Evolutionary conservation across 257 asterid genomes (phyloP).

Genomic region (Solanum chiquidenum): DNA sequence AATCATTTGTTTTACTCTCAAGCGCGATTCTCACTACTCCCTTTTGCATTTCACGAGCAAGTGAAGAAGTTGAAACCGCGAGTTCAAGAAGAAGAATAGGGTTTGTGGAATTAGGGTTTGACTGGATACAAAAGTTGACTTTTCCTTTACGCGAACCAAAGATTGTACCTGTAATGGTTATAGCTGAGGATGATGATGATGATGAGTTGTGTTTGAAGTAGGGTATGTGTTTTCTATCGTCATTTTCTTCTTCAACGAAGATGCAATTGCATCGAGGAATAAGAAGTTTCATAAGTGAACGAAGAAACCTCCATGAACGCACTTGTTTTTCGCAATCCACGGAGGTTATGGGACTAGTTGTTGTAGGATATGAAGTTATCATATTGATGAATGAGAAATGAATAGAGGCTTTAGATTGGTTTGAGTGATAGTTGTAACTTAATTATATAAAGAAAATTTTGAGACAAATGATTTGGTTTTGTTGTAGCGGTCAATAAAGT

Average conservation of each 20-base stretch:
- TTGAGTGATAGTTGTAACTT: not conserved
- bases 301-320: constrained; percentile 58
- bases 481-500: not conserved
- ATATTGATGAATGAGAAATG: not conserved
- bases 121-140: constrained; percentile 47
- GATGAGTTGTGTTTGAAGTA: not conserved
- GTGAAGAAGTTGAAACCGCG: constrained; percentile 38
- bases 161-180: constrained; percentile 30
- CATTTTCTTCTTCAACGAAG: constrained; percentile 19
- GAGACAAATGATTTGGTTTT: not conserved
- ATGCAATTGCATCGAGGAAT: constrained; percentile 47
- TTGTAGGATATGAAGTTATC: constrained; percentile 11
- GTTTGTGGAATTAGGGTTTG: constrained; percentile 26
- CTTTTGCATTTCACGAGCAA: constrained; percentile 51
- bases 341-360: constrained; percentile 14
- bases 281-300: constrained; percentile 33
- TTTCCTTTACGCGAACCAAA: constrained; percentile 41
- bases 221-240: constrained; percentile 1
- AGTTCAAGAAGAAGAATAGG: constrained; percentile 48
- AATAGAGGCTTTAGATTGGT: not conserved
- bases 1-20: constrained; percentile 3
- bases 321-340: constrained; percentile 65
- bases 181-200: not conserved
- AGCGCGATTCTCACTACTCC: constrained; percentile 41
- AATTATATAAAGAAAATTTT: not conserved